phyloP scores from a whole-genome alignment of 1,284 basidiomycete species.

The Ceratobasidium sp. region DNA sequence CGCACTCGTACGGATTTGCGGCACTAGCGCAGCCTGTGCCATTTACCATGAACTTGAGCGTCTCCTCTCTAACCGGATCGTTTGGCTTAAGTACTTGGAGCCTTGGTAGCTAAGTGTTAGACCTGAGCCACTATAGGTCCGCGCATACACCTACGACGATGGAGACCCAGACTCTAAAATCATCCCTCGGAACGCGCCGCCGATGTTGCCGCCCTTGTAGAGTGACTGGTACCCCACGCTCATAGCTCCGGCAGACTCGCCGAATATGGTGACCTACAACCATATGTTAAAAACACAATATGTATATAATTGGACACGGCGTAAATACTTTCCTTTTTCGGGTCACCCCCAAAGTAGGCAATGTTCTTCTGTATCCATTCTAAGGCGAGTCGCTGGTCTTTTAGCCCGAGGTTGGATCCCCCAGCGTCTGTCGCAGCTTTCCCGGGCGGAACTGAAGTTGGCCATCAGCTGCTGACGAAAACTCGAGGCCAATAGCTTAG shows the following conservation, averaged over 20 bases:
- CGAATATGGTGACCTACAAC: conserved; percentile 49
- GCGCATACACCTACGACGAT: conserved; percentile 28
- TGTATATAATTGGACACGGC: not conserved
- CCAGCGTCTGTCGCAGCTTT: conserved; percentile 55
- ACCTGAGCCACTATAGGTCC: no score
- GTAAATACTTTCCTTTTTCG: conserved; percentile 53
- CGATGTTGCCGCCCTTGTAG: conserved; percentile 48
- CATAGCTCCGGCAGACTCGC: conserved; percentile 56
- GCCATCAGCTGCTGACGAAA: no score
- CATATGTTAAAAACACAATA: not conserved
- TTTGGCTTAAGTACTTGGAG: conserved; percentile 30
- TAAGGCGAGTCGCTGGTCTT: conserved; percentile 62
- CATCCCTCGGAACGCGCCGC: conserved; percentile 46
- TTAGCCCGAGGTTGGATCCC: conserved; percentile 59
- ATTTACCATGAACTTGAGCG: conserved; percentile 31
- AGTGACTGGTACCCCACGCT: conserved; percentile 51
- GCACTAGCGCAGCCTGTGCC: conserved; percentile 33
- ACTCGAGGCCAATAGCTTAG: no score
- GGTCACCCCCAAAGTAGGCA: conserved; percentile 63
- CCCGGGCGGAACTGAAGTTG: conserved; percentile 47
- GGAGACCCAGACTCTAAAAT: conserved; percentile 48
- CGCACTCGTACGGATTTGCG: conserved; percentile 20
- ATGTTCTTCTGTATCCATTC: conserved; percentile 66
- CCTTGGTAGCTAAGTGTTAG: conserved; percentile 1
- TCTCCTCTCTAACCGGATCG: not conserved